Base-by-base conservation (phyloP, 305 asterid genomes). In the Solanum hybrid region DNA sequence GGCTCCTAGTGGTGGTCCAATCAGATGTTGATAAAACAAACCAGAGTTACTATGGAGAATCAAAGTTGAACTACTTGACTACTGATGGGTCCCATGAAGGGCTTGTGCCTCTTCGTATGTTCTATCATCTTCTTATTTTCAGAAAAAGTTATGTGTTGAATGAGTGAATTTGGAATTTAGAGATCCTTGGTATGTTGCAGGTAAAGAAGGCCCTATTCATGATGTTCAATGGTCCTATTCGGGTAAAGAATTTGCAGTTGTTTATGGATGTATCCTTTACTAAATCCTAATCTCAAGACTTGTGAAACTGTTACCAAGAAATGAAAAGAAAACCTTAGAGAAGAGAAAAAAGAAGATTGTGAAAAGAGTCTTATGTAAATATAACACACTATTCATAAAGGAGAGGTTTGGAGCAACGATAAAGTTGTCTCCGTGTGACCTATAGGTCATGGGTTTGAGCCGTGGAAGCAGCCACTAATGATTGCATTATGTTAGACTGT, bases 21-120 rank as follows among this genome's bases (percentile, higher is more conserved):
- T 94, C 99, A 88, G 99, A 97, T 90, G 99, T 97, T 92, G 99
- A 97, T 94, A 97, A 97, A 95, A 97, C 99, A 14, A 97, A 97
- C 90, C 99, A 96, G 92, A 97, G 98, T 95, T 97, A 97, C 94
- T 97, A 96, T 90, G 99, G 99, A 90, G 99, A 97, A 93, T 88
- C 99, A 84, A 97, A 96, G 93, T 90, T 97, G 89, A 93, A 95
- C 93, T 97, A 97, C 94, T 94, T 97, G 96, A 97, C 99, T 33
- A 95, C 98, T 11, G 98, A 97, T 94, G 99, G 97, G 92, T 82
- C 94, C 91, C 96, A 96, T 88, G 99, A 97, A 91, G 99, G 99
- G 92, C 94, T 96, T 85, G 99, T 97, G 90, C 96, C 98, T 86
- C 98, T 97, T 64, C 99, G 99, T 96, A 95, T 75, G 97, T 93